A percentile compares a stretch with the other conserved stretches of the same genome.
Evolutionary conservation across 2,329 filamentous ascomycete species (phyloP).

Genomic region (Corynespora cassiicola): DNA sequence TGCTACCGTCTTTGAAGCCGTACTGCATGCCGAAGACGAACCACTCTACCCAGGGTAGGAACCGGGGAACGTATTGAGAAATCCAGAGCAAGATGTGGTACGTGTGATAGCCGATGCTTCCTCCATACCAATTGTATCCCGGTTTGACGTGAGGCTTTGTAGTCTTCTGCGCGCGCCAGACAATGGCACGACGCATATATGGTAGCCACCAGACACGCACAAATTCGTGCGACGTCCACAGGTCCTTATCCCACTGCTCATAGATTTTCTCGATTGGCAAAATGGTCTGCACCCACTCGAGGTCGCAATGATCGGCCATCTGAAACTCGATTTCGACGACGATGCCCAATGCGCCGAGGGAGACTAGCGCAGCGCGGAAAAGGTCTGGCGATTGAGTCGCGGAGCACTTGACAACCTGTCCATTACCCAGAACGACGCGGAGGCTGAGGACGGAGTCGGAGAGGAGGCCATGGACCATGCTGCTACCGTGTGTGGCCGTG

Average conservation of each 20-base stretch:
- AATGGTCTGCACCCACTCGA: constrained; percentile 85
- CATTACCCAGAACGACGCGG: constrained; percentile 82
- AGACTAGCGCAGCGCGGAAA: constrained; percentile 87
- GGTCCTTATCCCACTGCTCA: constrained; percentile 70
- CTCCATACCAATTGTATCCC: constrained; percentile 79
- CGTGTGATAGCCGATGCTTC: constrained; percentile 80
- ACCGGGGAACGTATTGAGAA: constrained; percentile 76
- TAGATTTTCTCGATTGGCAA: constrained; percentile 74
- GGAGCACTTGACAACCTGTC: constrained; percentile 74
- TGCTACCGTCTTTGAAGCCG: constrained; percentile 76
- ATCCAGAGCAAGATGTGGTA: constrained; percentile 91
- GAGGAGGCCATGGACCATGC: constrained; percentile 80
- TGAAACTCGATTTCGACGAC: constrained; percentile 88
- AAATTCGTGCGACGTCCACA: constrained; percentile 89
- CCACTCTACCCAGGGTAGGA: constrained; percentile 91
- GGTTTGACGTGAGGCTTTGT: constrained; percentile 66
- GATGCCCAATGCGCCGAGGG: constrained; percentile 87
- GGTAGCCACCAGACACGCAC: constrained; percentile 98
- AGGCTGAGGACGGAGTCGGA: constrained; percentile 78
- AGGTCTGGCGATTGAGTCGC: constrained; percentile 73
- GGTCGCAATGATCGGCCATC: constrained; percentile 79
- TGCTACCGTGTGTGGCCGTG: constrained; percentile 93
- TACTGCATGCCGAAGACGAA: constrained; percentile 98
- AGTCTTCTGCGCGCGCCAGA: constrained; percentile 88
- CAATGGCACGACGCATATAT: constrained; percentile 84